A percentile compares a stretch with the other conserved stretches of the same genome.
Conservation (phyloP, 2,329 filamentous ascomycete species). For the Fusarium sp. region DNA sequence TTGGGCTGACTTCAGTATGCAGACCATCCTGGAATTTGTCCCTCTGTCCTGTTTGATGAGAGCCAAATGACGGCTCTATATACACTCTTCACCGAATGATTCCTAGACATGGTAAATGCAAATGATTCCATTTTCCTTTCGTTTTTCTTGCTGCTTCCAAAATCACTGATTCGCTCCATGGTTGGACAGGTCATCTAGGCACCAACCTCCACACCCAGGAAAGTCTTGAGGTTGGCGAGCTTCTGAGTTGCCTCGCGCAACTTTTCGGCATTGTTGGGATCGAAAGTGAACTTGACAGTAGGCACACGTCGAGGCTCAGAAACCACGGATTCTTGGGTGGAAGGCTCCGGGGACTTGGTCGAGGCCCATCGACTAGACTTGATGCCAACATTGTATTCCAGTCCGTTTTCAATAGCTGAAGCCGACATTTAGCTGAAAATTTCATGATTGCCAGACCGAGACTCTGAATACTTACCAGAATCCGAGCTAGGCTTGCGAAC, state of each 20-base stretch:
- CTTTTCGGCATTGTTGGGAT: constrained; percentile 12
- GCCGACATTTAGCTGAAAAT: background rate
- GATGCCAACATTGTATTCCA: constrained; percentile 9
- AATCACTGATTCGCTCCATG: no score
- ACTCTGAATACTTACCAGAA: background rate
- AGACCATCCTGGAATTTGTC: background rate
- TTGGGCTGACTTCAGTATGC: background rate
- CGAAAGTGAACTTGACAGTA: constrained; percentile 5
- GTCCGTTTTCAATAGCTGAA: constrained; percentile 2
- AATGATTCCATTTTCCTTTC: background rate
- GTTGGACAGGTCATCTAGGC: background rate
- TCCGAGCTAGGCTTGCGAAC: background rate
- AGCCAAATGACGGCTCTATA: background rate
- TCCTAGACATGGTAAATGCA: background rate
- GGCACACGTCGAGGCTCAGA: background rate
- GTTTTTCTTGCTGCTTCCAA: background rate
- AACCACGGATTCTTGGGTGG: background rate
- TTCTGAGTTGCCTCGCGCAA: background rate
- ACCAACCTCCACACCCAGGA: constrained; percentile 2
- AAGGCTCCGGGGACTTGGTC: background rate
- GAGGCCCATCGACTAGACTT: constrained; percentile 26
- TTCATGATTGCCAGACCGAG: accelerated
- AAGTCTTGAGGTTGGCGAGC: constrained; percentile 15
- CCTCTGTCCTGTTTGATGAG: background rate
- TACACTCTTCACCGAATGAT: background rate